Percentiles rank a stretch among this genome's conserved stretches.
phyloP scores from a whole-genome alignment of 2,329 filamentous ascomycete genomes.

The Microcyclosporella mali region DNA sequence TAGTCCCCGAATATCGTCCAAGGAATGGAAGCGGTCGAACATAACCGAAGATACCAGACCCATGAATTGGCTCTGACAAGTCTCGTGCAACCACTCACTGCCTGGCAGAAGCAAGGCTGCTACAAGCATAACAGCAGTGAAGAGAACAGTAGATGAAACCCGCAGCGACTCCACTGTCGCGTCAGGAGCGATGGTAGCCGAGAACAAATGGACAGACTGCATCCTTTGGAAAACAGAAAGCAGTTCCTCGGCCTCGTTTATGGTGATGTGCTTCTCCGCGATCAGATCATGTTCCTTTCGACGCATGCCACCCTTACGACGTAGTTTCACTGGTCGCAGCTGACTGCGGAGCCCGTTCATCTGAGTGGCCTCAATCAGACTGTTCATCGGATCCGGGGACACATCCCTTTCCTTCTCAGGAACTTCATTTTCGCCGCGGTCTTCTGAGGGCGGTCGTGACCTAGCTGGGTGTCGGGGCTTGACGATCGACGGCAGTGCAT shows the following conservation, averaged over 20 bases:
- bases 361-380: slow-evolving; percentile 10
- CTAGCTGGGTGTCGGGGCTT: slow-evolving; percentile 2
- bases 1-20: slow-evolving; percentile 34
- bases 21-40: slow-evolving; percentile 32
- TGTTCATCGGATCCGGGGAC: slow-evolving; percentile 10
- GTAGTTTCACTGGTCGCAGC: slow-evolving; percentile 8
- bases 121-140: slow-evolving; percentile 10
- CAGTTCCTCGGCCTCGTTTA: slow-evolving; percentile 5
- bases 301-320: slow-evolving; percentile 10
- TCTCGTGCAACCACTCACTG: slow-evolving; percentile 6
- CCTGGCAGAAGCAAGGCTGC: slow-evolving; percentile 6
- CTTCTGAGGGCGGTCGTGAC: neutral
- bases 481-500: slow-evolving; percentile 6
- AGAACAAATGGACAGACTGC: slow-evolving; percentile 7
- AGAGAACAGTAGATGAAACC: slow-evolving; percentile 9
- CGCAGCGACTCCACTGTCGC: slow-evolving; percentile 6
- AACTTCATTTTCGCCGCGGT: neutral
- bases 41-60: slow-evolving; percentile 29
- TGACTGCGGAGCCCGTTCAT: slow-evolving; percentile 9
- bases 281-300: slow-evolving; percentile 8
- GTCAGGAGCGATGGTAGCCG: slow-evolving; percentile 4
- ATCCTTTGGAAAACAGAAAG: slow-evolving; percentile 5
- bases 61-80: slow-evolving; percentile 8
- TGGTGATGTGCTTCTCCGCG: slow-evolving; percentile 4
- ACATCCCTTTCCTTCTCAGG: slow-evolving; percentile 2